Conservation (phyloP, 1,139 yeast species). For the Yamadazyma songkhlaensis region DNA sequence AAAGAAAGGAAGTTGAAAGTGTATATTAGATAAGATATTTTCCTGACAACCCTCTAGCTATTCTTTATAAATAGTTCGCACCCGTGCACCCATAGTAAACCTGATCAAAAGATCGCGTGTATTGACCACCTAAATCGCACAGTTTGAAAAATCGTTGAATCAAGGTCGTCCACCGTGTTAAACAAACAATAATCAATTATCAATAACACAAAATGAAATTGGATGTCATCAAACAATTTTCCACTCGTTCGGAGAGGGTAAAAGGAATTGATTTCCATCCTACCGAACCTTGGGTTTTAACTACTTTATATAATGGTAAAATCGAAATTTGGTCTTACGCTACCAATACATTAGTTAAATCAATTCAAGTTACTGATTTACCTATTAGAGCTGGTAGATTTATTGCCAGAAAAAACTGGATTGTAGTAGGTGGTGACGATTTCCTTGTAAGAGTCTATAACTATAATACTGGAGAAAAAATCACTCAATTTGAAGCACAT, state of each 20-base stretch:
- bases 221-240: conserved; percentile 67
- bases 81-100: neutral
- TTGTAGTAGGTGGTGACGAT: conserved; percentile 94
- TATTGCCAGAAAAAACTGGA: conserved; percentile 96
- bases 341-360: conserved; percentile 53
- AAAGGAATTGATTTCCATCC: conserved; percentile 99
- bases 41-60: too few relatives aligned
- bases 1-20: conserved; percentile 36
- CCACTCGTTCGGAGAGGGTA: conserved; percentile 91
- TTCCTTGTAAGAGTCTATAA: conserved; percentile 90
- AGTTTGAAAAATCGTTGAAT: conserved; percentile 3
- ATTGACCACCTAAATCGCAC: conserved; percentile 1
- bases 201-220: conserved; percentile 34
- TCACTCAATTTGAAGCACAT: conserved; percentile 95
- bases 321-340: conserved; percentile 94
- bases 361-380: conserved; percentile 80
- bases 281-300: conserved; percentile 91
- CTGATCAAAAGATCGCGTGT: neutral
- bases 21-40: conserved; percentile 25
- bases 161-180: conserved; percentile 6
- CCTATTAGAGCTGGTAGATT: conserved; percentile 96
- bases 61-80: too few relatives aligned
- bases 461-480: conserved; percentile 92
- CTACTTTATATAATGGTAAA: conserved; percentile 80
- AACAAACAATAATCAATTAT: conserved; percentile 3